Evolutionary conservation across 345 rosid species (phyloP).

Genomic region (Nasturtium officinale): DNA sequence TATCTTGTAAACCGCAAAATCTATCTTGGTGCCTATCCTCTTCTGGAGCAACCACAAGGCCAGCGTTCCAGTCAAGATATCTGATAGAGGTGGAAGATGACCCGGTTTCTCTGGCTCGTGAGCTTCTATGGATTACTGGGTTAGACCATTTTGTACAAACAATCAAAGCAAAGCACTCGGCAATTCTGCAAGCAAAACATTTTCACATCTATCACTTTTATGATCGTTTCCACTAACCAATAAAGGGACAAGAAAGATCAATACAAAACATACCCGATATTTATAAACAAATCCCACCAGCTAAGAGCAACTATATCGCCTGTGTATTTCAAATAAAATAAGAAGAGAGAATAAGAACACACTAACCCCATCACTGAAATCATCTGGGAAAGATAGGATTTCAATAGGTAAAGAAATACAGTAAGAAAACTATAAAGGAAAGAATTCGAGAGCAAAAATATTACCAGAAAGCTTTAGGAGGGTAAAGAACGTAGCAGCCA

Average conservation of each 20-base stretch:
- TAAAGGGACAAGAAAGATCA: constrained; percentile 15
- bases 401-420: constrained; percentile 7
- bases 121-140: constrained; percentile 81
- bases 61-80: constrained; percentile 94
- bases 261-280: constrained; percentile 64
- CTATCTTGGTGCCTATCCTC: constrained; percentile 63
- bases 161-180: constrained; percentile 94
- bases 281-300: constrained; percentile 97
- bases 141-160: constrained; percentile 99
- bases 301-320: constrained; percentile 86
- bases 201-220: neutral
- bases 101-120: constrained; percentile 55
- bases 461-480: constrained; percentile 88
- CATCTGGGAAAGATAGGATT: neutral
- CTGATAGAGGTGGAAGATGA: constrained; percentile 62
- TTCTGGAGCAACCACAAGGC: constrained; percentile 68
- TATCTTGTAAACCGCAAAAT: constrained; percentile 78
- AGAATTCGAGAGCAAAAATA: constrained; percentile 5
- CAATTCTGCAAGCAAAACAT: constrained; percentile 66
- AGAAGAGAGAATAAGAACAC: constrained; percentile 10
- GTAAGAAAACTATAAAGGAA: neutral
- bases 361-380: constrained; percentile 11
- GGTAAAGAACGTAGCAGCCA: constrained; percentile 90
- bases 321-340: constrained; percentile 43
- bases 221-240: constrained; percentile 31